These are phyloP conservation scores for Dysphania ambrosioides DNA, from an alignment of 148 eudicot species.

Conservation along the genomic window DNA sequence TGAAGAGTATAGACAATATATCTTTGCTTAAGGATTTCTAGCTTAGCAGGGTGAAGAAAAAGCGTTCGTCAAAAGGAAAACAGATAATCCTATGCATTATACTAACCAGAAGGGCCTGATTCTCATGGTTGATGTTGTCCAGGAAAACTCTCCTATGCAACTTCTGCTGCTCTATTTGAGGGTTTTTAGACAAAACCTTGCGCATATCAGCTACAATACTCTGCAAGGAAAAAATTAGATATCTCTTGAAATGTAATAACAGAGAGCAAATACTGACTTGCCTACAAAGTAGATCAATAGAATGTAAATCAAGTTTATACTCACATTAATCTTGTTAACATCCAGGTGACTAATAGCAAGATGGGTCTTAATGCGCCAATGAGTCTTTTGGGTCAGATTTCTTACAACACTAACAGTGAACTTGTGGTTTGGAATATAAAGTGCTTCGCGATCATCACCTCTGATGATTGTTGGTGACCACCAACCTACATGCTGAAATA, in stretches of 20 bases:
- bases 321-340: slow-evolving; percentile 79
- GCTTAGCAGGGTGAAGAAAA: not conserved
- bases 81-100: not conserved
- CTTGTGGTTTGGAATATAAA: slow-evolving; percentile 93
- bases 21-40: not conserved
- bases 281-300: not conserved
- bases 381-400: slow-evolving; percentile 86
- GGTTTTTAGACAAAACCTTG: slow-evolving; percentile 86
- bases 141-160: slow-evolving; percentile 91
- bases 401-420: slow-evolving; percentile 84
- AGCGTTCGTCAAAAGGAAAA: not conserved
- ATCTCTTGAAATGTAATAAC: slow-evolving; percentile 1
- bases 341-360: slow-evolving; percentile 83
- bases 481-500: slow-evolving; percentile 87
- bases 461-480: slow-evolving; percentile 94
- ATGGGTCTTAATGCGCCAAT: slow-evolving; percentile 95
- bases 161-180: slow-evolving; percentile 87
- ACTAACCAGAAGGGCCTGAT: slow-evolving; percentile 82
- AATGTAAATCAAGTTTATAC: slow-evolving; percentile 19
- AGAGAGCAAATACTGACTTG: not conserved
- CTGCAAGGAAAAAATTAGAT: slow-evolving; percentile 36
- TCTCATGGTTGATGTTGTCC: slow-evolving; percentile 75
- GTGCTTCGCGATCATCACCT: slow-evolving; percentile 95
- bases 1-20: not conserved
- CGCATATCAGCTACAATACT: slow-evolving; percentile 96